These are phyloP conservation scores for Nicotiana benthamiana DNA, from an alignment of 257 asterid species.

Conservation along the genomic window DNA sequence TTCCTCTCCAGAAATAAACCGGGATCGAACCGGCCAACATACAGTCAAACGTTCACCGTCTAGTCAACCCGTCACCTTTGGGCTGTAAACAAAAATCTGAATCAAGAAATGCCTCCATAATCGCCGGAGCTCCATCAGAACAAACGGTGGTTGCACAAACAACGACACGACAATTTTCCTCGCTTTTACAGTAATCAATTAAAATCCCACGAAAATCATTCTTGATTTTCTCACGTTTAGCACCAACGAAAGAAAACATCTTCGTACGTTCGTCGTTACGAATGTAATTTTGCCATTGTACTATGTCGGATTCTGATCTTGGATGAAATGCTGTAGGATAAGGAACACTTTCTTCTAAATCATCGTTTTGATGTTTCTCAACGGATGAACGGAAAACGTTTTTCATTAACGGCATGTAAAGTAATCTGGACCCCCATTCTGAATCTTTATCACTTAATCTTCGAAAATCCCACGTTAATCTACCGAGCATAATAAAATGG, in stretches of 20 bases:
- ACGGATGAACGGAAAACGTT: constrained; percentile 36
- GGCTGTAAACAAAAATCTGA: constrained; percentile 42
- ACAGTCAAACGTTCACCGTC: constrained; percentile 38
- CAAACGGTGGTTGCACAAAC: constrained; percentile 24
- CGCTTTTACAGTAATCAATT: constrained; percentile 21
- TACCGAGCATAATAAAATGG: constrained; percentile 46
- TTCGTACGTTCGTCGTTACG: constrained; percentile 15
- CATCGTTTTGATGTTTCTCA: constrained; percentile 28
- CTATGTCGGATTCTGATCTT: constrained; percentile 15
- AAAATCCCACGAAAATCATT: constrained; percentile 25
- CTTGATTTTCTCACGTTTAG: constrained; percentile 21
- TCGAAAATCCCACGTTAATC: constrained; percentile 74
- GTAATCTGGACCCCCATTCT: constrained; percentile 48
- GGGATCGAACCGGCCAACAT: constrained; percentile 45
- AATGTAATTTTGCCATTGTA: constrained; percentile 18
- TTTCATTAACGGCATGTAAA: constrained; percentile 49
- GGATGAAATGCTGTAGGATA: constrained; percentile 39
- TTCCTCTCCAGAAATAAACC: constrained; percentile 36
- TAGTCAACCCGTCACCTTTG: constrained; percentile 29
- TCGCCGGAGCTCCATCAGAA: constrained; percentile 25
- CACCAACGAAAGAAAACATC: constrained; percentile 25
- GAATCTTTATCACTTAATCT: constrained; percentile 32
- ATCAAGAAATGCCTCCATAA: constrained; percentile 24
- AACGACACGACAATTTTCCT: constrained; percentile 14
- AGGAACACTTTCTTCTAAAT: constrained; percentile 27